Evolutionary conservation across 2,329 filamentous ascomycete species (phyloP), one percentile per base, ranked within the genome.

Genomic region (Colletotrichum coccodes): DNA sequence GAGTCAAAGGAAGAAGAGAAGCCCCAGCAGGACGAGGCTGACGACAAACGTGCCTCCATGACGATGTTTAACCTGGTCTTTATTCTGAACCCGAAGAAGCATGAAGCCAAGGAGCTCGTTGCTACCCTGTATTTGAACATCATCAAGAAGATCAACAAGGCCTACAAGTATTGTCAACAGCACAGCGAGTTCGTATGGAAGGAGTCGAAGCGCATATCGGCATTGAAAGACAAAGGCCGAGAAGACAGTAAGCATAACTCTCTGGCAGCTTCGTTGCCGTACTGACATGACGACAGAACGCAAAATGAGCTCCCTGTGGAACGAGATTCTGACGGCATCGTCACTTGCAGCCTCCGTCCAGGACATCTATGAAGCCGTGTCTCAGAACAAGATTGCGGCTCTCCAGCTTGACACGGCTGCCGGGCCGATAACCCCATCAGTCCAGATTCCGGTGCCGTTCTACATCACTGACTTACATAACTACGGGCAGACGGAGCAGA

Each of bases 51-150:
- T 73, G 89, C 87, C 72, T 89, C 89, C 53, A 95, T 98, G 93
- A 94, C 91, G 71, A 98, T 98, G 95, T 99, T 99, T 81, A 97
- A 98, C 78, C 88, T 98, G 12, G 94, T 98, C 28, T 98, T 98
- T 78, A 93, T 97, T 58, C 84, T 98, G 72, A 92, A 94, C 72
- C 93, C 94, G 3, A 91, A 91, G 57, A 89, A 91, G 60, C 85
- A 95, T 64, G 93, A 97, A 76, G 90, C 92, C 72, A 92, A 93
- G 64, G 85, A 87, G 84, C 75, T 97, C 52, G 88, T 92, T 49
- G 93, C 97, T 71, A 91, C 83, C 6, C 80, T 98, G 76, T 97
- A 97, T 78, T 87, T 93, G 61, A 93, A 97, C 77, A 91, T 98
- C 44, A 92, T 95, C 71, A 96, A 95, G 79, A 97, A 97, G 80